phyloP scores from a whole-genome alignment of 768 basidiomycete species.

The Pleurotus salmoneostramineus region DNA sequence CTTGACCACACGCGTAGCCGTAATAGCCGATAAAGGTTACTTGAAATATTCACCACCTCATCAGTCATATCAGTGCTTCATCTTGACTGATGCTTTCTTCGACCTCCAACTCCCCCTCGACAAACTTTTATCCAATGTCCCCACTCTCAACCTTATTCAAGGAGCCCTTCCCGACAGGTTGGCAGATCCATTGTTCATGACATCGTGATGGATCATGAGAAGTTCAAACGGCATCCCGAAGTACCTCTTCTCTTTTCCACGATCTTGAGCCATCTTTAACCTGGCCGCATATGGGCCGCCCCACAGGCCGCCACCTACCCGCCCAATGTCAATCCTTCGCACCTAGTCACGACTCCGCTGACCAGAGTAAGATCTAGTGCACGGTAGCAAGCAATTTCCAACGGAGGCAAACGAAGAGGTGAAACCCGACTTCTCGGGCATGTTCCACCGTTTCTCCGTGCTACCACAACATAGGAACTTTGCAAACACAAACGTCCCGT shows the following conservation, averaged over 20 bases:
- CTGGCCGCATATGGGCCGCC: no score
- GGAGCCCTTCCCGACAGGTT: no score
- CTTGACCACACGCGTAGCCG: not conserved
- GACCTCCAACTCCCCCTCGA: no score
- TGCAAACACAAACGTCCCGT: not conserved
- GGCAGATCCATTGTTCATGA: no score
- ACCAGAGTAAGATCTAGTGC: not conserved
- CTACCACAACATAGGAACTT: not conserved
- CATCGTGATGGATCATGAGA: no score
- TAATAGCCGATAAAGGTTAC: not conserved
- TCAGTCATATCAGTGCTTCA: not conserved
- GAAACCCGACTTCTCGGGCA: not conserved
- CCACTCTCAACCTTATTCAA: no score
- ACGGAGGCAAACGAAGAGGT: not conserved
- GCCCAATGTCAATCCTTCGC: not conserved
- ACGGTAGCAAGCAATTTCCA: not conserved
- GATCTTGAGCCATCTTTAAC: no score
- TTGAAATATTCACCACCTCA: not conserved
- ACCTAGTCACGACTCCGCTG: not conserved
- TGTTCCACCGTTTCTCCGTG: not conserved
- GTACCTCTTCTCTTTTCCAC: no score
- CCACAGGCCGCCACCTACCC: no score
- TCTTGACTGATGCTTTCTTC: not conserved
- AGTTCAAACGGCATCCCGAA: no score
- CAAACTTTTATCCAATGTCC: no score